Base-by-base conservation (phyloP, 1,284 basidiomycete species). In the Flammula alnicola region DNA sequence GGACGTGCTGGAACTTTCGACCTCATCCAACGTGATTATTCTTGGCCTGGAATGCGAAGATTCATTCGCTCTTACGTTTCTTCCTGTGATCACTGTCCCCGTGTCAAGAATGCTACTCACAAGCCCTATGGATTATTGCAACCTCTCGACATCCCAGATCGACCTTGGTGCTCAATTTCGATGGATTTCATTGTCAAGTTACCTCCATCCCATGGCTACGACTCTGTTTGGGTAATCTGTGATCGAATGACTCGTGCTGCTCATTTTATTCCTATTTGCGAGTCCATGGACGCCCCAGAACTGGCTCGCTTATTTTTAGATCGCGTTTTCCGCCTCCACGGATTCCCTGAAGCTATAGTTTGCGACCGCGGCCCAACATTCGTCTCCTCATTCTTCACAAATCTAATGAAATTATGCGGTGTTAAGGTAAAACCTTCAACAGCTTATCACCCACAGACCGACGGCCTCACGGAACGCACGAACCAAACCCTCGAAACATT, bases 131-230 rank as follows among this genome's bases (percentile, higher is more conserved):
- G 74, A 3, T 47, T 66, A 0, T 56, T 75, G 3, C 48, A 69
- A 44, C 69, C 68, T 7, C 62, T 75, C 11, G 67, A 64, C 1
- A 61, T 75, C 10, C 65, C 69, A 0, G 32, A 59, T 3, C 32
- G 58, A 5, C 73, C 74, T 7, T 80, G 74, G 74, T 42, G 47
- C 2, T 67, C 63, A 0, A 66, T 79, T 16, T 70, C 70, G 0
- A 71, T 78, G 68, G 76, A 79, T 51, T 67, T 71, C 52, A 75
- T 80, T 41, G 65, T 62, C 5, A 58, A 69, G 26, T 61, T 79
- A 0, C 75, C 74, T 1, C 9, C 22, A 2, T 73, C 69, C 0
- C 40, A 63, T 4, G 64, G 65, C 0, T 73, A 55, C 49, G 61
- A 73, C 47, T 48, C 69, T 3, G 73, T 78, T 35, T 57, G 72